Conservation (phyloP, 805 yeast genomes). For the Isabelozyma gotoi region DNA sequence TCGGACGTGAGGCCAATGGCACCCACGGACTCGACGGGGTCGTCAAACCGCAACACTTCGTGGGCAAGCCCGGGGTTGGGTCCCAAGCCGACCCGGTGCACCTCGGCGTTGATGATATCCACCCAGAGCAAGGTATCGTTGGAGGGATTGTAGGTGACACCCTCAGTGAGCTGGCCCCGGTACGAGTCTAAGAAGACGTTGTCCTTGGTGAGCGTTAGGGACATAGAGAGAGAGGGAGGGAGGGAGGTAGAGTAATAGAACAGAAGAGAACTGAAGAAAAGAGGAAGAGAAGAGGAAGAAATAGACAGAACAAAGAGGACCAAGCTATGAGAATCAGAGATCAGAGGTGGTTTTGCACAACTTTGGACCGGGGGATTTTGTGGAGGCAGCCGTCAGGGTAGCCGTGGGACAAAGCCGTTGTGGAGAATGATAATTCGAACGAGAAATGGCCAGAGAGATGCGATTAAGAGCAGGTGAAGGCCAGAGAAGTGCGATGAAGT, state of each 20-base stretch:
- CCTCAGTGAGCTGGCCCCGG: slow-evolving; percentile 60
- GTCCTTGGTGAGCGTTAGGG: neutral
- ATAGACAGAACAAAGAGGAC: neutral
- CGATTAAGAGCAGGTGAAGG: too few relatives aligned
- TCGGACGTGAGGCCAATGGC: slow-evolving; percentile 67
- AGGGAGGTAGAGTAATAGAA: too few relatives aligned
- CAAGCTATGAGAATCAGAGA: too few relatives aligned
- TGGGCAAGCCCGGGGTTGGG: slow-evolving; percentile 20
- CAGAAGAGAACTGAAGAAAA: neutral
- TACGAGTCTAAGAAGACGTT: slow-evolving; percentile 22
- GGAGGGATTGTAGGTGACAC: slow-evolving; percentile 59
- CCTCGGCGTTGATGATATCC: slow-evolving; percentile 39
- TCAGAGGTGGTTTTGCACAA: too few relatives aligned
- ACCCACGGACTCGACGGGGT: slow-evolving; percentile 53
- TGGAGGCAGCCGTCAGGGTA: too few relatives aligned
- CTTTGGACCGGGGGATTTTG: too few relatives aligned
- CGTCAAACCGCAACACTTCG: slow-evolving; percentile 36
- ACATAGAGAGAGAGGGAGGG: slow-evolving; percentile 1
- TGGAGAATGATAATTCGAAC: too few relatives aligned
- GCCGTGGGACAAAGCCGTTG: too few relatives aligned
- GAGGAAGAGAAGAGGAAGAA: neutral
- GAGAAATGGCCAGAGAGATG: too few relatives aligned
- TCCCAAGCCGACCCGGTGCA: slow-evolving; percentile 28
- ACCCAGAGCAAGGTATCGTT: slow-evolving; percentile 53
- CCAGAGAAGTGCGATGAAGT: too few relatives aligned